Percentiles rank a stretch among this genome's conserved stretches.
These are phyloP conservation scores for Aspergillus sparsus DNA, from an alignment of 495 filamentous ascomycete genomes.

Conservation along the genomic window DNA sequence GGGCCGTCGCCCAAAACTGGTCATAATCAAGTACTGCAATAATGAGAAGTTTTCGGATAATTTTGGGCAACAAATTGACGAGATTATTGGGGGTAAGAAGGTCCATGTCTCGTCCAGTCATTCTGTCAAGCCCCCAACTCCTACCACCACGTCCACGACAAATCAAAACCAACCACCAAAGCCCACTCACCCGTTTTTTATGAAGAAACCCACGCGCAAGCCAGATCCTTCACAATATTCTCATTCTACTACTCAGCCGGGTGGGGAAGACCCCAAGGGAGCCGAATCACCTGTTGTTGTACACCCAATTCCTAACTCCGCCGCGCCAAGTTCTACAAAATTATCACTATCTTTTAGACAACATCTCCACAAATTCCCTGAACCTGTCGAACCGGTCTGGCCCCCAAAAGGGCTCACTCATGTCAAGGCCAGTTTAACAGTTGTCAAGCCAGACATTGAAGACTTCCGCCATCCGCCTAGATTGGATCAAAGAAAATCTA, in stretches of 20 bases:
- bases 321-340: constrained; percentile 15
- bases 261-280: background rate
- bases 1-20: constrained; percentile 31
- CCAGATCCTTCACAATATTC: background rate
- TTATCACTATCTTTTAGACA: constrained; percentile 30
- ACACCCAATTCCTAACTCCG: constrained; percentile 25
- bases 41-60: constrained; percentile 21
- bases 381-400: constrained; percentile 66
- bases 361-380: constrained; percentile 54
- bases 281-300: constrained; percentile 6
- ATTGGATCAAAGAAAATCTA: constrained; percentile 39
- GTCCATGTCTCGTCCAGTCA: constrained; percentile 12
- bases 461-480: background rate
- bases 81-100: constrained; percentile 44
- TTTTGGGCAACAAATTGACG: constrained; percentile 51
- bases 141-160: constrained; percentile 11
- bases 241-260: constrained; percentile 17
- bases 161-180: constrained; percentile 50
- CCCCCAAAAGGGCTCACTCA: constrained; percentile 66
- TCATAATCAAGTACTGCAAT: constrained; percentile 49
- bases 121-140: constrained; percentile 9
- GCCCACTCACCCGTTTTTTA: constrained; percentile 81
- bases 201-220: constrained; percentile 38
- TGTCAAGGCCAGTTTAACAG: constrained; percentile 31
- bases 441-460: background rate